phyloP scores from a whole-genome alignment of 768 basidiomycete species.

The Botryobasidium botryosum region DNA sequence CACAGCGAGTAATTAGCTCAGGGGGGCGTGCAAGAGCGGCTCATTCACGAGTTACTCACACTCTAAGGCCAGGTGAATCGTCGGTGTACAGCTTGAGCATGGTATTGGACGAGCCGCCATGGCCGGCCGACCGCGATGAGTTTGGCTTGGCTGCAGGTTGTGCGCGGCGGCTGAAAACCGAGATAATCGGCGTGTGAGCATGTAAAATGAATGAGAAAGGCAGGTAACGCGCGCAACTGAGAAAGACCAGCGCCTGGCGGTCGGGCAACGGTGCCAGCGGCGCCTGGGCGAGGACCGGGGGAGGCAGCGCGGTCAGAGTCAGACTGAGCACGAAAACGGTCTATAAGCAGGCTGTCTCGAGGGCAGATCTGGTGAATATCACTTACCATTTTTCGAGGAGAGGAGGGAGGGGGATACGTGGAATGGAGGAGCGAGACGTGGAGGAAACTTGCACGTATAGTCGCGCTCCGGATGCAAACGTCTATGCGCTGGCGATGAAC shows the following conservation, averaged over 20 bases:
- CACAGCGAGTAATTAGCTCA: conserved; percentile 3
- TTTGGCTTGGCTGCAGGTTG: conserved; percentile 48
- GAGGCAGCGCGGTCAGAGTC: conserved; percentile 52
- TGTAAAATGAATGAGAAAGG: neutral
- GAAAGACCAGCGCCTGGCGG: conserved; percentile 45
- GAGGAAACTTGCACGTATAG: too few relatives aligned
- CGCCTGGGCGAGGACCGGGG: conserved; percentile 23
- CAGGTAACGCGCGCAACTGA: neutral
- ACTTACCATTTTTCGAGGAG: conserved; percentile 4
- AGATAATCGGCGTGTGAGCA: neutral
- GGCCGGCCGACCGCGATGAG: conserved; percentile 78
- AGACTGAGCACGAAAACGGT: conserved; percentile 32
- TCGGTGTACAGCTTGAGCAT: conserved; percentile 99
- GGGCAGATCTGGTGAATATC: too few relatives aligned
- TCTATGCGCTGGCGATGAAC: too few relatives aligned
- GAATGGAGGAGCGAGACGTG: neutral
- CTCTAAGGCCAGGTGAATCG: conserved; percentile 90
- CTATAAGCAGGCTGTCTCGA: too few relatives aligned
- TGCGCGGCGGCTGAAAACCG: conserved; percentile 60
- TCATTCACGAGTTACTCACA: conserved; percentile 47
- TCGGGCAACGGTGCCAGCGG: conserved; percentile 34
- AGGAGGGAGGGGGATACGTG: neutral
- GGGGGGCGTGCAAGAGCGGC: neutral
- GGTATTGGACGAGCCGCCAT: conserved; percentile 91
- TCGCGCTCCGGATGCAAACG: too few relatives aligned